Percentiles rank a stretch among this genome's conserved stretches.
Conservation (phyloP, 164 flowering plant genomes). For the Dillenia suffruticosa region DNA sequence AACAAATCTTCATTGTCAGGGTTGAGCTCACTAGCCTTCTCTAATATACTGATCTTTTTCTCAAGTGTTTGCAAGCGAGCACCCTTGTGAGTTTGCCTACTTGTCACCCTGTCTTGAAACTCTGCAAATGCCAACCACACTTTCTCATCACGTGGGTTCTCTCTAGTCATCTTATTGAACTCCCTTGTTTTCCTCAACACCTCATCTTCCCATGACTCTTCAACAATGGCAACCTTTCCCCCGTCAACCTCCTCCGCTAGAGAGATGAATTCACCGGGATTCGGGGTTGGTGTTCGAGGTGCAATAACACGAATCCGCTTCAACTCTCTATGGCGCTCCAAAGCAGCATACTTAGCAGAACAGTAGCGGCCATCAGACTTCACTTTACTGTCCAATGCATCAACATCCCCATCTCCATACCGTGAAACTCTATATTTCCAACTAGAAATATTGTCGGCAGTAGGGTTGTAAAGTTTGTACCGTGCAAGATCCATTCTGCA, state of each 20-base stretch:
- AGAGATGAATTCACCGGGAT: conserved; percentile 57
- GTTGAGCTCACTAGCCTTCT: conserved; percentile 84
- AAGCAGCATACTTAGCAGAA: conserved; percentile 65
- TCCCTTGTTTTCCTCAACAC: conserved; percentile 60
- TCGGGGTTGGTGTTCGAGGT: conserved; percentile 12
- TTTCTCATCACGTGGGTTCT: conserved; percentile 74
- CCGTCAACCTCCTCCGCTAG: conserved; percentile 25
- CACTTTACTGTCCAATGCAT: conserved; percentile 55
- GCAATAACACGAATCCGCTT: conserved; percentile 48
- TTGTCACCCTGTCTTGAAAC: conserved; percentile 78
- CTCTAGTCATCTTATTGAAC: conserved; percentile 69
- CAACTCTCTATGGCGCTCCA: conserved; percentile 67
- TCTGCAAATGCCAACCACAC: conserved; percentile 85
- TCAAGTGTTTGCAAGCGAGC: conserved; percentile 93
- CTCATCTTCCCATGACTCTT: conserved; percentile 97
- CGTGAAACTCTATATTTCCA: conserved; percentile 24
- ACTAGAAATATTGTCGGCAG: conserved; percentile 12
- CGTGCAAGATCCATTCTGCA: conserved; percentile 90
- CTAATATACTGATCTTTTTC: conserved; percentile 89
- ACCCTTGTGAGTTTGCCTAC: conserved; percentile 76
- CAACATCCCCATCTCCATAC: conserved; percentile 59
- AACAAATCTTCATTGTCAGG: conserved; percentile 78
- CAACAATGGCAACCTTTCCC: conserved; percentile 19
- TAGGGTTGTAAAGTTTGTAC: conserved; percentile 40
- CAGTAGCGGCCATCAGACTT: conserved; percentile 80